Percentiles rank a stretch among this genome's conserved stretches.
phyloP scores from a whole-genome alignment of 2,329 filamentous ascomycete genomes.

The Ascochyta pisi region DNA sequence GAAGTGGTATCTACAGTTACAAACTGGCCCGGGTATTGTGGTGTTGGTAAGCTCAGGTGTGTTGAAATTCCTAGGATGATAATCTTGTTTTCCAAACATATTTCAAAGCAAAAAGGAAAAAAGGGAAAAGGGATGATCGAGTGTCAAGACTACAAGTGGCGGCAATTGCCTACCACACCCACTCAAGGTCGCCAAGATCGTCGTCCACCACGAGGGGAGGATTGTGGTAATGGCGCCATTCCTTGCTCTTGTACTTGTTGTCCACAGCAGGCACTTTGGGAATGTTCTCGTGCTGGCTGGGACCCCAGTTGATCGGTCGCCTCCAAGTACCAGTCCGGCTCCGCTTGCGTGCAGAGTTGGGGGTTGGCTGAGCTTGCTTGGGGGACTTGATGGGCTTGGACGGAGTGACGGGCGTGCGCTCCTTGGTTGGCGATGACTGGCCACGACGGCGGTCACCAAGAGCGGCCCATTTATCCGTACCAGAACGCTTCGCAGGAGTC shows the following conservation, averaged over 20 bases:
- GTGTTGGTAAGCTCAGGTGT: conserved; percentile 20
- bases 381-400: conserved; percentile 52
- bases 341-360: conserved; percentile 48
- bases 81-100: conserved; percentile 33
- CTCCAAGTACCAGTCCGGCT: conserved; percentile 49
- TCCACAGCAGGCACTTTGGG: conserved; percentile 45
- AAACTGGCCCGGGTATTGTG: conserved; percentile 35
- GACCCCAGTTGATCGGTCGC: conserved; percentile 46
- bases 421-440: conserved; percentile 48
- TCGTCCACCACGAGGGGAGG: conserved; percentile 53
- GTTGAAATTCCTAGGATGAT: conserved; percentile 29
- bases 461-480: conserved; percentile 86
- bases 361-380: conserved; percentile 43
- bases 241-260: conserved; percentile 55
- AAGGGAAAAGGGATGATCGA: conserved; percentile 45
- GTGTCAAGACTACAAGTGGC: conserved; percentile 64
- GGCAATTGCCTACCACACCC: conserved; percentile 87
- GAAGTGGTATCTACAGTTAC: conserved; percentile 52
- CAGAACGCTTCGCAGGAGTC: conserved; percentile 60
- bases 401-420: conserved; percentile 39
- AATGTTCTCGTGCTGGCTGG: conserved; percentile 44
- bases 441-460: conserved; percentile 83
- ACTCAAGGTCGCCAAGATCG: conserved; percentile 84
- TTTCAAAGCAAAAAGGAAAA: conserved; percentile 24
- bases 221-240: conserved; percentile 57